Evolutionary conservation across 768 basidiomycete species (phyloP).

Genomic region (Lyophyllum atratum): DNA sequence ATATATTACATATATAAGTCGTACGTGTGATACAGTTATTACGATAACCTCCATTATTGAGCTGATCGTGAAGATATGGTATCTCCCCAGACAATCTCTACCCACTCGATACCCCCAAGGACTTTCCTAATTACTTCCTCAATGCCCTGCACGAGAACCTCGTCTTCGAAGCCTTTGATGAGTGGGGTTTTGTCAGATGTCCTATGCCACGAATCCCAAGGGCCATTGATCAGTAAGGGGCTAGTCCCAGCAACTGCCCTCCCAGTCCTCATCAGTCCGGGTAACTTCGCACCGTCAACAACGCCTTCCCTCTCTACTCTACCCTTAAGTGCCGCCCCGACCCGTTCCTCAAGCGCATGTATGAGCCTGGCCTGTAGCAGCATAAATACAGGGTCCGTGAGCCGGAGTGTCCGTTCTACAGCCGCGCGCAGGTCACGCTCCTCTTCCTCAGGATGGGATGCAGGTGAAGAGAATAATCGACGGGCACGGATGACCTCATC

Average conservation of each 20-base stretch:
- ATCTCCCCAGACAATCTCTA: conserved; percentile 55
- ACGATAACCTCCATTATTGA: neutral
- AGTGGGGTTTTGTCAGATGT: conserved; percentile 7
- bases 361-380: conserved; percentile 63
- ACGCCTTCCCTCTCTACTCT: neutral
- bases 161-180: conserved; percentile 72
- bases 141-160: conserved; percentile 47
- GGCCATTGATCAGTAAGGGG: neutral
- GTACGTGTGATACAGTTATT: neutral
- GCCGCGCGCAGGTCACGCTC: conserved; percentile 57
- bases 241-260: conserved; percentile 12
- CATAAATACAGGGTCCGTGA: conserved; percentile 65
- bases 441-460: conserved; percentile 36
- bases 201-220: neutral
- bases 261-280: conserved; percentile 38
- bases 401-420: conserved; percentile 63
- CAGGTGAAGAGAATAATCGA: conserved; percentile 23
- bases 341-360: conserved; percentile 32
- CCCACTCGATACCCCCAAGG: conserved; percentile 50
- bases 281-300: conserved; percentile 17
- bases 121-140: conserved; percentile 43
- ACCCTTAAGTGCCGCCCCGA: conserved; percentile 2
- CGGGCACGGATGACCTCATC: conserved; percentile 71
- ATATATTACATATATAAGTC: neutral
- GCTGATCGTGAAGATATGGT: neutral